These are phyloP conservation scores for Skeletonema menzelii DNA, from an alignment of 108 stramenopile species.

Conservation along the genomic window DNA sequence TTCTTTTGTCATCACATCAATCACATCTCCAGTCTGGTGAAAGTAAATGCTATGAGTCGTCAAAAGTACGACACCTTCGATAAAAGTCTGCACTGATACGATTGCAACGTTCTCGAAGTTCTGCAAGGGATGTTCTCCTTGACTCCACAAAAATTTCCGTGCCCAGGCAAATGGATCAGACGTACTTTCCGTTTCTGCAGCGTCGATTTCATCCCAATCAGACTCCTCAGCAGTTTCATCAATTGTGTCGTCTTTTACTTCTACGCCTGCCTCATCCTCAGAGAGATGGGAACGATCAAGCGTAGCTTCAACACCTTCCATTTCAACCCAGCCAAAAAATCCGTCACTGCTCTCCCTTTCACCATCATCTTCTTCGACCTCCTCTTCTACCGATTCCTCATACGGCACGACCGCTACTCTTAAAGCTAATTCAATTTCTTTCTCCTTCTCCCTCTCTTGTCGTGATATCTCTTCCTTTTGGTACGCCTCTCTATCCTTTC, in stretches of 20 bases:
- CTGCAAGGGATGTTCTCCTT: constrained; percentile 67
- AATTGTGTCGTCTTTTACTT: constrained; percentile 16
- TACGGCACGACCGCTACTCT: constrained; percentile 65
- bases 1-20: constrained; percentile 77
- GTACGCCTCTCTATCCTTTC: constrained; percentile 64
- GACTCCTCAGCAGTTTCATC: constrained; percentile 18
- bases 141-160: constrained; percentile 73
- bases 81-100: constrained; percentile 57
- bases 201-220: neutral
- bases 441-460: constrained; percentile 52
- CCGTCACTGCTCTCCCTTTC: constrained; percentile 31
- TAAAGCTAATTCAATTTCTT: constrained; percentile 57
- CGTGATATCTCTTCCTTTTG: constrained; percentile 45
- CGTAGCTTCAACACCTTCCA: constrained; percentile 12
- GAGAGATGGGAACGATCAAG: neutral
- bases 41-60: constrained; percentile 84
- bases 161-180: constrained; percentile 77
- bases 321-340: constrained; percentile 39
- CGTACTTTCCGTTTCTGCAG: constrained; percentile 50
- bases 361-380: constrained; percentile 55
- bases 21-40: constrained; percentile 58
- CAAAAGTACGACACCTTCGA: constrained; percentile 69
- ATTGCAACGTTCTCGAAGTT: constrained; percentile 72
- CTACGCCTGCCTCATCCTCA: neutral
- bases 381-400: constrained; percentile 44